phyloP scores from a whole-genome alignment of 805 yeast genomes.

The Nakazawaea laoshanensis region DNA sequence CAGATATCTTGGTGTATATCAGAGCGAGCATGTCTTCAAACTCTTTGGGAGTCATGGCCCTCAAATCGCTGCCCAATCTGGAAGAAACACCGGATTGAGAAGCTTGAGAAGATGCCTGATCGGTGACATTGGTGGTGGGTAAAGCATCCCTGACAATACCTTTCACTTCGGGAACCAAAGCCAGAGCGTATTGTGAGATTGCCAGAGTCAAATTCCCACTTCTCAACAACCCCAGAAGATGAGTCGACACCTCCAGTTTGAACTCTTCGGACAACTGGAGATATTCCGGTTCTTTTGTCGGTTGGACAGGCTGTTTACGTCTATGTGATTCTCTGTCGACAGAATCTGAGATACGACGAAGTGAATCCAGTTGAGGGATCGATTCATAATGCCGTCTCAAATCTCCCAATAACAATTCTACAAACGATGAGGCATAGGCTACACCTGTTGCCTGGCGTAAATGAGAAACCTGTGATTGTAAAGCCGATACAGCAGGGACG shows the following conservation, averaged over 20 bases:
- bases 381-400: conserved; percentile 47
- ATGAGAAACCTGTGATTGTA: no score
- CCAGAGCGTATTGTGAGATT: conserved; percentile 56
- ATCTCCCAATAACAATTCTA: conserved; percentile 49
- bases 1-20: conserved; percentile 58
- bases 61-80: conserved; percentile 32
- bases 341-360: conserved; percentile 34
- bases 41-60: conserved; percentile 62
- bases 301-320: conserved; percentile 17
- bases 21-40: conserved; percentile 62
- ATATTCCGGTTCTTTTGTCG: conserved; percentile 27
- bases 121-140: conserved; percentile 36
- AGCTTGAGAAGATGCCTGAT: conserved; percentile 6
- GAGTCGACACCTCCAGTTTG: conserved; percentile 33
- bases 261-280: conserved; percentile 28
- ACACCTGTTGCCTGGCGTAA: no score
- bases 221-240: conserved; percentile 48
- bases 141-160: conserved; percentile 56
- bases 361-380: conserved; percentile 37
- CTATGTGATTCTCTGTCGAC: conserved; percentile 11
- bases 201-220: conserved; percentile 58
- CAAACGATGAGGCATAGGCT: conserved; percentile 55
- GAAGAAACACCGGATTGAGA: conserved; percentile 18
- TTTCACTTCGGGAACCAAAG: conserved; percentile 63
- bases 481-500: no score